Conservation (phyloP, 352 stramenopile genomes). For the Phytopythium oedochilum region DNA sequence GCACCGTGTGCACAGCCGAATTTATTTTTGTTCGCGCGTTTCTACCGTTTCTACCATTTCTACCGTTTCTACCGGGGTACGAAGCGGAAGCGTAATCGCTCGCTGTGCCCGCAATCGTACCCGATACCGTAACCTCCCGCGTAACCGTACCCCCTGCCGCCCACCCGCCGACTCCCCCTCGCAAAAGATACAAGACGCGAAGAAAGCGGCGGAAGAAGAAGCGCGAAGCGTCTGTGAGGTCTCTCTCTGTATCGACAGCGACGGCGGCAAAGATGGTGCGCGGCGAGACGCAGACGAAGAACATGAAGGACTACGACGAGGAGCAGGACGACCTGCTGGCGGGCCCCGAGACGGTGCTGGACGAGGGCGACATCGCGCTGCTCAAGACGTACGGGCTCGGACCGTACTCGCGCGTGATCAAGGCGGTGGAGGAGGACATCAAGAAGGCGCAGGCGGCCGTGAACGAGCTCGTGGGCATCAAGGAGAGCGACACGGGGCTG, state of each 20-base stretch:
- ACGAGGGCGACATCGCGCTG: constrained; percentile 97
- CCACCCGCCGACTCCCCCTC: too few relatives aligned
- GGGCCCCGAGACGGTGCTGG: constrained; percentile 71
- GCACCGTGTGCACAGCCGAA: too few relatives aligned
- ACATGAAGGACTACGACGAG: constrained; percentile 95
- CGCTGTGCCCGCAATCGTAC: too few relatives aligned
- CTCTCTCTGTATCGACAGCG: background rate
- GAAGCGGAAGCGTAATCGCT: too few relatives aligned
- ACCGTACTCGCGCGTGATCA: constrained; percentile 96
- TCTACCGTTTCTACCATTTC: too few relatives aligned
- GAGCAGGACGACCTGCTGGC: constrained; percentile 87
- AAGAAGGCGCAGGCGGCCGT: constrained; percentile 95
- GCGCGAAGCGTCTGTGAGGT: background rate
- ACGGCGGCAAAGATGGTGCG: constrained; percentile 14
- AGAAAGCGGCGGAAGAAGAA: background rate
- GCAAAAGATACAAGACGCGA: background rate
- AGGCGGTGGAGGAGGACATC: constrained; percentile 98
- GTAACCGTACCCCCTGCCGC: too few relatives aligned
- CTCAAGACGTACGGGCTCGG: constrained; percentile 99
- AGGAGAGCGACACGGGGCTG: constrained; percentile 99
- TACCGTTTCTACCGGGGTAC: too few relatives aligned
- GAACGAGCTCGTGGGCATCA: constrained; percentile 94
- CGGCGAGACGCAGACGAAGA: constrained; percentile 95
- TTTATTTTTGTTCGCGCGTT: too few relatives aligned
- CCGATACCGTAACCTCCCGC: too few relatives aligned